A percentile compares a stretch with the other conserved stretches of the same genome.
These are phyloP conservation scores for Daldinia loculata DNA, from an alignment of 495 filamentous ascomycete genomes.

Conservation along the genomic window DNA sequence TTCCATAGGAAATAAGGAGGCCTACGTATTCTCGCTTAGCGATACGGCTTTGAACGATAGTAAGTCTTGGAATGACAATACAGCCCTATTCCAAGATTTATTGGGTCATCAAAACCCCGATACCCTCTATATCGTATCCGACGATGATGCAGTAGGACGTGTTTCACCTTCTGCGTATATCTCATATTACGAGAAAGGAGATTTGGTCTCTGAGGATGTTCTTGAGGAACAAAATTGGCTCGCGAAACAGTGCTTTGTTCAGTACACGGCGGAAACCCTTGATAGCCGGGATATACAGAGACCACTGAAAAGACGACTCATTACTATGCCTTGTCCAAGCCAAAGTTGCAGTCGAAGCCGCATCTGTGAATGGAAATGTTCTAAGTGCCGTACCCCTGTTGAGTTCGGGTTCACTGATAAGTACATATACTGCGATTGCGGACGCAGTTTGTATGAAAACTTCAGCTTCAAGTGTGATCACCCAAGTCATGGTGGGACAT, in stretches of 20 bases:
- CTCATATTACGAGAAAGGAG: background rate
- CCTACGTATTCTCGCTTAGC: background rate
- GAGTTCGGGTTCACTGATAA: background rate
- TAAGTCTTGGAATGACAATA: background rate
- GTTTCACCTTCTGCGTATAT: background rate
- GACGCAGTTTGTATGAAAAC: background rate
- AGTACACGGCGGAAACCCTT: background rate
- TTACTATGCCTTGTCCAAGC: constrained; percentile 3
- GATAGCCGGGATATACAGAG: background rate
- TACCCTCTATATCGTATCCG: background rate
- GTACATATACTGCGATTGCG: constrained; percentile 12
- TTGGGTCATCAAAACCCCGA: background rate
- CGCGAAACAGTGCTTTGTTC: background rate
- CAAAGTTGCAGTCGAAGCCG: background rate
- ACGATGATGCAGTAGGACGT: background rate
- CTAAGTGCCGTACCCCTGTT: background rate
- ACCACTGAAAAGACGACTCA: background rate
- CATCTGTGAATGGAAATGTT: constrained; percentile 3
- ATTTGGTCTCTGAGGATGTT: background rate
- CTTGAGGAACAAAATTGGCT: background rate
- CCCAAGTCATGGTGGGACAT: background rate
- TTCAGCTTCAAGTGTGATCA: constrained; percentile 1
- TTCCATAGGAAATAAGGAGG: background rate
- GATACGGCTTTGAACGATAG: background rate
- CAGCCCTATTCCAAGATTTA: background rate